Conservation (phyloP, 192 early-diverging fungal genomes). For the Polychytrium aggregatum region DNA sequence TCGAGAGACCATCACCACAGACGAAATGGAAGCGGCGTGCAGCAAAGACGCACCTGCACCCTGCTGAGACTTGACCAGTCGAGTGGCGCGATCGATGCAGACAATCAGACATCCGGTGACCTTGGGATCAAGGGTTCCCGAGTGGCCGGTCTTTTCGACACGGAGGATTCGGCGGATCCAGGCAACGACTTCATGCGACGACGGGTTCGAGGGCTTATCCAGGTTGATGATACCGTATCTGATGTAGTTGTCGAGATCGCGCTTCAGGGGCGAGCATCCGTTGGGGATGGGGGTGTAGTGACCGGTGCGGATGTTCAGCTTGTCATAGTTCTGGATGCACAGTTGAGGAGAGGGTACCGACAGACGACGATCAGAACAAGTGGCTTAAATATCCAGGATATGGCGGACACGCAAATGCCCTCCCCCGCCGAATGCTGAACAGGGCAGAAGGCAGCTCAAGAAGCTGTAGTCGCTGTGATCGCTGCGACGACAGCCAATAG, state of each 20-base stretch:
- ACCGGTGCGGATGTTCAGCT: constrained; percentile 90
- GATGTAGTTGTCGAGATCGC: constrained; percentile 81
- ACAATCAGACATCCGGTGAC: constrained; percentile 99
- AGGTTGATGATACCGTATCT: constrained; percentile 98
- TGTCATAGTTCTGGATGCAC: constrained; percentile 79
- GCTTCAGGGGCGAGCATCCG: constrained; percentile 90
- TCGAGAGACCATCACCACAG: too few relatives aligned
- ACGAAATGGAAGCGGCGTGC: too few relatives aligned
- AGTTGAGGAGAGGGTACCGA: too few relatives aligned
- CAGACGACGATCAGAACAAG: too few relatives aligned
- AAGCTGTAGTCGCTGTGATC: neutral
- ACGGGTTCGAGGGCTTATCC: constrained; percentile 99
- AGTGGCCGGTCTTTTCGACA: constrained; percentile 97
- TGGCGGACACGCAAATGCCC: too few relatives aligned
- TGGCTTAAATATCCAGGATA: too few relatives aligned
- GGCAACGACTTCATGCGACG: constrained; percentile 99
- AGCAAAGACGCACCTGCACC: constrained; percentile 73
- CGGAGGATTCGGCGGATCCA: constrained; percentile 97
- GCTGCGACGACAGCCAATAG: neutral
- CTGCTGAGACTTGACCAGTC: constrained; percentile 98
- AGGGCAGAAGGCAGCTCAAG: neutral
- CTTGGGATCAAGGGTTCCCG: constrained; percentile 97
- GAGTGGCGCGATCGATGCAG: constrained; percentile 96
- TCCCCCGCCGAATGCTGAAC: too few relatives aligned
- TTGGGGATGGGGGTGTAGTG: constrained; percentile 97